These are phyloP conservation scores for Amylostereum areolatum DNA, from an alignment of 1,284 basidiomycete genomes.

Conservation along the genomic window DNA sequence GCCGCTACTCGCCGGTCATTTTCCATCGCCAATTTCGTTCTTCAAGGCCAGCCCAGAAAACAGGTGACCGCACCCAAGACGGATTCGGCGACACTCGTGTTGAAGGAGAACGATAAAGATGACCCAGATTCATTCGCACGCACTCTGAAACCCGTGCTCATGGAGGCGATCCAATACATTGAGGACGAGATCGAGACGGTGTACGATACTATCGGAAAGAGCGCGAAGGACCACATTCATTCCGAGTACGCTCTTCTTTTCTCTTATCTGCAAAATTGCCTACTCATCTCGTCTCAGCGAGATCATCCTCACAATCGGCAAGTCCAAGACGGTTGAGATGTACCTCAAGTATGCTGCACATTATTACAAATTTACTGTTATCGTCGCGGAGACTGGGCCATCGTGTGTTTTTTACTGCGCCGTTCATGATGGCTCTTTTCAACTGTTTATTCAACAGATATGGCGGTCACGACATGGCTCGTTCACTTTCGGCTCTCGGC, in stretches of 20 bases:
- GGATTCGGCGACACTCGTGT: conserved; percentile 39
- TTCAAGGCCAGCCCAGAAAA: conserved; percentile 67
- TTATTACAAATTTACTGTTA: conserved; percentile 91
- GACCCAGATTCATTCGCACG: conserved; percentile 72
- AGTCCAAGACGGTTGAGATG: conserved; percentile 89
- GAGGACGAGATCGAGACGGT: conserved; percentile 95
- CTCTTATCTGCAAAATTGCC: conserved; percentile 1
- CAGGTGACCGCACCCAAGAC: conserved; percentile 44
- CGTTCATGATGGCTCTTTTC: conserved; percentile 5
- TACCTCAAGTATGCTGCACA: conserved; percentile 91
- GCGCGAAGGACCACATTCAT: conserved; percentile 94
- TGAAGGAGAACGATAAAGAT: conserved; percentile 63
- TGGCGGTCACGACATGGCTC: conserved; percentile 82
- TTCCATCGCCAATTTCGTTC: conserved; percentile 74
- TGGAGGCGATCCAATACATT: conserved; percentile 91
- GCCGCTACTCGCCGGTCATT: conserved; percentile 39
- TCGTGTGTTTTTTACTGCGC: conserved; percentile 45
- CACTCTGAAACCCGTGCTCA: conserved; percentile 70
- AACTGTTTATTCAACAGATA: conserved; percentile 42
- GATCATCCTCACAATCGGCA: conserved; percentile 94
- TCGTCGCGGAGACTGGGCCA: conserved; percentile 93
- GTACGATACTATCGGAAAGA: conserved; percentile 91
- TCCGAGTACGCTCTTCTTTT: conserved; percentile 65
- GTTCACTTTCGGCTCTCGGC: conserved; percentile 68
- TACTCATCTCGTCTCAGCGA: conserved; percentile 50